Percentiles rank a stretch among this genome's conserved stretches.
Conservation (phyloP, 2,329 filamentous ascomycete species). For the Bipolaris zeicola region DNA sequence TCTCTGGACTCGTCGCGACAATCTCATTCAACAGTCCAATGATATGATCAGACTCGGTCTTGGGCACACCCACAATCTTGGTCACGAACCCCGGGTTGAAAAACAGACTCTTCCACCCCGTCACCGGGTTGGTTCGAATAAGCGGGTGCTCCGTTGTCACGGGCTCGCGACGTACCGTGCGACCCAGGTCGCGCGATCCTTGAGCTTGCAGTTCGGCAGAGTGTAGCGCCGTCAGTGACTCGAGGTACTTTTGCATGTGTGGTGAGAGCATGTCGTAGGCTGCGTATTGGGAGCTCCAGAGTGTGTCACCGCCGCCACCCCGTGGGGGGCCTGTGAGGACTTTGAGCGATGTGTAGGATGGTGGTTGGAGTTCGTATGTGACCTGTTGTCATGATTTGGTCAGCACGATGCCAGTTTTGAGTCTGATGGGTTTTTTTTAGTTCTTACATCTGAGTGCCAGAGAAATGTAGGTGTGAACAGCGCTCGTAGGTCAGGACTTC, state of each 20-base stretch:
- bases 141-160: slow-evolving; percentile 63
- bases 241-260: slow-evolving; percentile 63
- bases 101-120: slow-evolving; percentile 66
- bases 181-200: slow-evolving; percentile 57
- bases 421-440: no score
- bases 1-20: slow-evolving; percentile 65
- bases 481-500: slow-evolving; percentile 59
- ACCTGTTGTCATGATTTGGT: slow-evolving; percentile 47
- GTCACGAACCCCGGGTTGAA: slow-evolving; percentile 65
- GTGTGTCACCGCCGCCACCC: slow-evolving; percentile 62
- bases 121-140: slow-evolving; percentile 65
- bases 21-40: slow-evolving; percentile 60
- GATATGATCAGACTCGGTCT: slow-evolving; percentile 60
- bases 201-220: slow-evolving; percentile 61
- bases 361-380: slow-evolving; percentile 63
- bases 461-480: slow-evolving; percentile 61
- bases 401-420: no score
- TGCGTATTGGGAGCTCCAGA: slow-evolving; percentile 64
- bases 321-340: slow-evolving; percentile 59
- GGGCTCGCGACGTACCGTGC: slow-evolving; percentile 58
- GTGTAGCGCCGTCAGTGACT: slow-evolving; percentile 62
- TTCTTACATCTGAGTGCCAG: slow-evolving; percentile 60
- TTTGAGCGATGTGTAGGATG: slow-evolving; percentile 63
- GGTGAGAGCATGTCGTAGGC: slow-evolving; percentile 63
- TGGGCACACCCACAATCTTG: slow-evolving; percentile 63